Evolutionary conservation across 495 filamentous ascomycete genomes (phyloP).

Genomic region (Tirmania nivea): DNA sequence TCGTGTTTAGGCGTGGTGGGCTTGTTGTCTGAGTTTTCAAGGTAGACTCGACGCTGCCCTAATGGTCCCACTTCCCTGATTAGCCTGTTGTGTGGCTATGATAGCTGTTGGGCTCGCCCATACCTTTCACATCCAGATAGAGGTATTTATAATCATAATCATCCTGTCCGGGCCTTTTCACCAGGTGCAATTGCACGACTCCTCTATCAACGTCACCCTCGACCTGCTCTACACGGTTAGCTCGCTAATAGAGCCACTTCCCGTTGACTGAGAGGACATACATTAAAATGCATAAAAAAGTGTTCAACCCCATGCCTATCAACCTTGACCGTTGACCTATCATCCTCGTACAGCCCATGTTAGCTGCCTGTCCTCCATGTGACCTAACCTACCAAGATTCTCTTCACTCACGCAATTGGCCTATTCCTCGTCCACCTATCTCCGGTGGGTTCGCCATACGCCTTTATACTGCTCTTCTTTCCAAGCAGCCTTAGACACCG

Average conservation of each 20-base stretch:
- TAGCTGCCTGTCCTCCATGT: background rate
- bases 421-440: constrained; percentile 71
- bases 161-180: constrained; percentile 35
- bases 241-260: background rate
- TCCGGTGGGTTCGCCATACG: constrained; percentile 62
- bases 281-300: constrained; percentile 71
- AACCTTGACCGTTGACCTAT: constrained; percentile 40
- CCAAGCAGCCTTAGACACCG: constrained; percentile 57
- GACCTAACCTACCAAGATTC: background rate
- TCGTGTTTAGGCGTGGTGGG: constrained; percentile 18
- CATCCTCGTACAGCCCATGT: background rate
- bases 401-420: constrained; percentile 49
- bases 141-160: constrained; percentile 69
- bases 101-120: background rate
- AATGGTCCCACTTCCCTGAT: too few species aligned
- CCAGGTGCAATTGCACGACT: constrained; percentile 54
- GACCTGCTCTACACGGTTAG: constrained; percentile 29
- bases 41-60: constrained; percentile 35
- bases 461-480: constrained; percentile 47
- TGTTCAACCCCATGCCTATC: constrained; percentile 63
- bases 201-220: constrained; percentile 61
- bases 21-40: constrained; percentile 34
- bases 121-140: constrained; percentile 51
- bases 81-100: background rate
- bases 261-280: constrained; percentile 20